These are phyloP conservation scores for Phytopythium delawarense DNA, from an alignment of 352 stramenopile species.

Conservation along the genomic window DNA sequence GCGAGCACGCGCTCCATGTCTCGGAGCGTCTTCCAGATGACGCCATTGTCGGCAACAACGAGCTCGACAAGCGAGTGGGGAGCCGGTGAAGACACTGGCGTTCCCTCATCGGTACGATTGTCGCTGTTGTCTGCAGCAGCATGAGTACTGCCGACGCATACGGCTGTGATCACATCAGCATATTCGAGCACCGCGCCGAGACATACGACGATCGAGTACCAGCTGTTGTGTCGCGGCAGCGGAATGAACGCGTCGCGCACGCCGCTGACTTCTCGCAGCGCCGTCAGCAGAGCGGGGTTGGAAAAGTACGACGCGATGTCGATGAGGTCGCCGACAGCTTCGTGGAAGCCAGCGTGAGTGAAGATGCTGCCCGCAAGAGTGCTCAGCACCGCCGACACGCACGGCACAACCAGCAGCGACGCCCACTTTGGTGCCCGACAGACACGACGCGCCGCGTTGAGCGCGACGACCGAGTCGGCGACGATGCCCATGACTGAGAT, in stretches of 20 bases:
- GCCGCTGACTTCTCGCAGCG: conserved; percentile 31
- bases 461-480: conserved; percentile 50
- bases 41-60: conserved; percentile 42
- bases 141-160: conserved; percentile 28
- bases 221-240: conserved; percentile 53
- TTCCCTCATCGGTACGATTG: not conserved
- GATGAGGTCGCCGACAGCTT: conserved; percentile 52
- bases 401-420: conserved; percentile 64
- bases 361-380: conserved; percentile 52
- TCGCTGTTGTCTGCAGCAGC: conserved; percentile 9
- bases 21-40: conserved; percentile 39
- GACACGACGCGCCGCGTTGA: conserved; percentile 54
- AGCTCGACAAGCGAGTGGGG: conserved; percentile 37
- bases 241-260: conserved; percentile 40
- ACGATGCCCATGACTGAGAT: conserved; percentile 77
- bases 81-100: conserved; percentile 16
- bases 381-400: conserved; percentile 48
- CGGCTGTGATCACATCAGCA: conserved; percentile 42
- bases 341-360: conserved; percentile 42
- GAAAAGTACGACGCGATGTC: conserved; percentile 64
- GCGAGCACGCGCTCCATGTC: conserved; percentile 38
- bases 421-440: conserved; percentile 31
- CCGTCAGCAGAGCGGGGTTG: conserved; percentile 35
- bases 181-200: conserved; percentile 45
- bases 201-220: conserved; percentile 62